These are phyloP conservation scores for Aureoboletus auriporus DNA, from an alignment of 768 basidiomycete species.

Conservation along the genomic window DNA sequence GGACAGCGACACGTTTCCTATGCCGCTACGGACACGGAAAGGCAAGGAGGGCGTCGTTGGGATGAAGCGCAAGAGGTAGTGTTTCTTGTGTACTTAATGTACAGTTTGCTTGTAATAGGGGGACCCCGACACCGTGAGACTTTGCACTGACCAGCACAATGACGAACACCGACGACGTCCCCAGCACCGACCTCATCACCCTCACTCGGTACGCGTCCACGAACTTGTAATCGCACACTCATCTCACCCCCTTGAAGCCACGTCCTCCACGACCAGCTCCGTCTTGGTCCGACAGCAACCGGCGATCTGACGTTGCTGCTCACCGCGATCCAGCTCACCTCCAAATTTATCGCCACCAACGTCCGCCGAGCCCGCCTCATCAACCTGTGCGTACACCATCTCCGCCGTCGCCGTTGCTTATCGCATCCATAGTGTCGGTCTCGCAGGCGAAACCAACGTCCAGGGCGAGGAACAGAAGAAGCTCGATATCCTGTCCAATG, in stretches of 20 bases:
- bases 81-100: conserved; percentile 12
- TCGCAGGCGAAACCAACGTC: conserved; percentile 94
- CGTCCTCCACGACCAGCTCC: conserved; percentile 82
- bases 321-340: conserved; percentile 92
- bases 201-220: conserved; percentile 68
- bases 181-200: conserved; percentile 86
- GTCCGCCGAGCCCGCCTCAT: conserved; percentile 96
- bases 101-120: neutral
- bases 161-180: conserved; percentile 52
- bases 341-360: conserved; percentile 97
- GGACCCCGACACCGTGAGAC: conserved; percentile 18
- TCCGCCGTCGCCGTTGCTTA: neutral
- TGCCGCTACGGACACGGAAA: conserved; percentile 67
- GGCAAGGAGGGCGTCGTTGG: conserved; percentile 53
- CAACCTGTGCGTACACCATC: conserved; percentile 69
- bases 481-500: conserved; percentile 94
- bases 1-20: conserved; percentile 65
- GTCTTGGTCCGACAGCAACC: conserved; percentile 76
- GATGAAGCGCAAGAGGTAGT: conserved; percentile 61
- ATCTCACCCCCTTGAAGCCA: conserved; percentile 47
- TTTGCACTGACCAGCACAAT: conserved; percentile 6
- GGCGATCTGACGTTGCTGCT: conserved; percentile 94
- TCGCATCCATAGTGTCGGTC: conserved; percentile 65
- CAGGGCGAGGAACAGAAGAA: conserved; percentile 99
- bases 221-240: neutral